Conservation (phyloP, 2,329 filamentous ascomycete genomes). For the Karstenula rhodostoma region DNA sequence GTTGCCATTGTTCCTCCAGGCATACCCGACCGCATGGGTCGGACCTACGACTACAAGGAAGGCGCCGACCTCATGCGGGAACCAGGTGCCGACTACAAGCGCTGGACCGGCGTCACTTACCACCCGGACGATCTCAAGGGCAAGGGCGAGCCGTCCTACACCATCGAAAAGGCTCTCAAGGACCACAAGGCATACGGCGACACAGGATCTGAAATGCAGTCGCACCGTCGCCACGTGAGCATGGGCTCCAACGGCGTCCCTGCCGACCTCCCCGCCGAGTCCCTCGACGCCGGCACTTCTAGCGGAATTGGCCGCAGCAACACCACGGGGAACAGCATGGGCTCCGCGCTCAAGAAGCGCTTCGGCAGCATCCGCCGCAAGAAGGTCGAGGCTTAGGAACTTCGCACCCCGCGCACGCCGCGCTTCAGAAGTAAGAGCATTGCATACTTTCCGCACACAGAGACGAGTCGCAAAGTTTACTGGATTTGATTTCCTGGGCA, state of each 20-base stretch:
- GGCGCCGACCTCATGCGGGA: constrained; percentile 88
- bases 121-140: constrained; percentile 81
- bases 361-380: constrained; percentile 55
- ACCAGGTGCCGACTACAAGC: constrained; percentile 79
- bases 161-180: constrained; percentile 73
- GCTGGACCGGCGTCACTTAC: constrained; percentile 75
- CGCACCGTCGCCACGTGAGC: constrained; percentile 49
- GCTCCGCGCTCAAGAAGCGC: constrained; percentile 55
- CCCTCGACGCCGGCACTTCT: constrained; percentile 38
- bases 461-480: constrained; percentile 2
- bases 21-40: constrained; percentile 70
- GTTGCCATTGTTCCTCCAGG: constrained; percentile 80
- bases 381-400: constrained; percentile 33
- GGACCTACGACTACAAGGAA: constrained; percentile 80
- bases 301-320: constrained; percentile 43
- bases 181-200: constrained; percentile 60
- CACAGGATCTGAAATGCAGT: constrained; percentile 54
- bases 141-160: constrained; percentile 80
- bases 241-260: constrained; percentile 44
- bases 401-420: constrained; percentile 1
- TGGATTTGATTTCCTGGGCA: constrained; percentile 2
- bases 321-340: constrained; percentile 47
- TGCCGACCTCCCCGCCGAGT: constrained; percentile 27
- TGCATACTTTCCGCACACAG: constrained; percentile 3
- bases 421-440: constrained; percentile 12